Evolutionary conservation across 805 yeast species (phyloP).

Genomic region (Schwanniomyces sp.): DNA sequence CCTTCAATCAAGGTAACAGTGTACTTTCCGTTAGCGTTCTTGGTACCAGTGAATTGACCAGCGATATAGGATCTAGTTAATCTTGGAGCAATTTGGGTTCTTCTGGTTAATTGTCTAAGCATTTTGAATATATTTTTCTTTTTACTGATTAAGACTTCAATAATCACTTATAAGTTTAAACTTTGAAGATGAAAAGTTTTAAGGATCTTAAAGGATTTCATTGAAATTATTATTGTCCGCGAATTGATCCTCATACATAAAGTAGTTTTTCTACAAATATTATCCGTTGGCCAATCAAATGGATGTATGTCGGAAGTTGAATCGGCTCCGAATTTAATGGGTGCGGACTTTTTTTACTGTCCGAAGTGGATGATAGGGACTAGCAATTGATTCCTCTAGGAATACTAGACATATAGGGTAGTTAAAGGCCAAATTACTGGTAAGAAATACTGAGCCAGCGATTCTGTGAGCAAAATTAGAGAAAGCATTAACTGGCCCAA

Average conservation of each 20-base stretch:
- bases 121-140: slow-evolving; percentile 14
- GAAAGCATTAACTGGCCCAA: too few species aligned
- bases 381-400: background rate
- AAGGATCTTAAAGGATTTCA: slow-evolving; percentile 1
- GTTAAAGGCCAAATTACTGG: too few species aligned
- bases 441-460: too few species aligned
- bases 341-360: background rate
- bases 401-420: too few species aligned
- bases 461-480: too few species aligned
- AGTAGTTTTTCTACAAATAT: background rate
- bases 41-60: slow-evolving; percentile 62
- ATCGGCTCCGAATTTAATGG: slow-evolving; percentile 2
- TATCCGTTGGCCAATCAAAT: slow-evolving; percentile 1
- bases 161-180: background rate
- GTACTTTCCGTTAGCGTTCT: slow-evolving; percentile 77
- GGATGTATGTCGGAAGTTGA: background rate
- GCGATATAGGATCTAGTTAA: slow-evolving; percentile 53
- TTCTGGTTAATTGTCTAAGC: slow-evolving; percentile 35
- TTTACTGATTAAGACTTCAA: background rate
- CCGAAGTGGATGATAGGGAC: background rate
- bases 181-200: slow-evolving; percentile 1
- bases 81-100: slow-evolving; percentile 26
- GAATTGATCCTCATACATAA: slow-evolving; percentile 3
- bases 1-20: slow-evolving; percentile 96
- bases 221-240: slow-evolving; percentile 1